Base-by-base conservation (phyloP, 2,329 filamentous ascomycete genomes). In the Pseudogymnoascus sp. region DNA sequence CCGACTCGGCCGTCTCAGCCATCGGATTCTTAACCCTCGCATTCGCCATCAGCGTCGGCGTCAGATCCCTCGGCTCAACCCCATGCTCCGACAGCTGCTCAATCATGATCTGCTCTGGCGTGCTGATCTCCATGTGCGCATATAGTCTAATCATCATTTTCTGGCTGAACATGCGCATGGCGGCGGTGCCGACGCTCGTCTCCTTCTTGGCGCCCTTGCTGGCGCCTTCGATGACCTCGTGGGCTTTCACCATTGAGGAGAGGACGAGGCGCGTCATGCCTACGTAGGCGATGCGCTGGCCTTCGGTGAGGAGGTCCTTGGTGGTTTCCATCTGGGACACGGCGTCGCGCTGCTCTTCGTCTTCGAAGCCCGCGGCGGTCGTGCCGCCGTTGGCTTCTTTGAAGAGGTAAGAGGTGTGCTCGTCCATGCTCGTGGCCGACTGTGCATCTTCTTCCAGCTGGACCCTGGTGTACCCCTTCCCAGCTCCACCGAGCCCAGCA, bases 121-220 rank as follows among this genome's bases (percentile, higher is more conserved):
- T 80, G 71, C 87, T 92, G 70, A 99, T 95, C 64, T 99, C 94
- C 94, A 99, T 99, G 75, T 99, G 94, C 11, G 85, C 80, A 74
- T 97, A 99, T 11, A 99, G 75, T 23, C 93, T 86, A 64, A 97
- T 86, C 92, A 99, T 99, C 83, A 96, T 96, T 78, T 95, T 95
- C 74, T 99, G 94, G 62, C 90, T 87, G 93, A 93, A 99, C 89
- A 97, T 97, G 75, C 89, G 89, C 78, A 90, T 88, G 36, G 87
- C 84, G 74, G 97, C 94, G 9, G 86, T 78, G 0, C 89, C 84
- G 64, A 88, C 77, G 30, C 84, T 81, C 9, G 92, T 73, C 45
- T 86, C 79, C 73, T 93, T 97, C 75, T 88, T 94, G 1, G 84
- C 82, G 42, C 80, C 83, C 69, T 82, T 90, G 2, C 82, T 86